Conservation (phyloP, 345 rosid species). For the Hirschfeldia incana region DNA sequence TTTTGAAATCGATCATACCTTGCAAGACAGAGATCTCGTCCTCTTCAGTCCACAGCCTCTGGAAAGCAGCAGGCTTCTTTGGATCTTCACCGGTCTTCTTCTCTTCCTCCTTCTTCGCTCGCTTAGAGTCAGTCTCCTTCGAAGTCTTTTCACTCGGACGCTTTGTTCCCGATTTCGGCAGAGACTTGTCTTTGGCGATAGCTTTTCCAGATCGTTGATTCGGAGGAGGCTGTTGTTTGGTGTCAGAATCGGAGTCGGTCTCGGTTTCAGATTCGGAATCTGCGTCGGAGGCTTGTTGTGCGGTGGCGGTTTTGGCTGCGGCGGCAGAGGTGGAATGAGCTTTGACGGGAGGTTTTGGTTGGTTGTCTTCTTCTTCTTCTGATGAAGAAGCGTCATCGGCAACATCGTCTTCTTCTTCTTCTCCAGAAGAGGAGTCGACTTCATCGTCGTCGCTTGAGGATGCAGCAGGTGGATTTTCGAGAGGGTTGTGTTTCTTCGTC, state of each 20-base stretch:
- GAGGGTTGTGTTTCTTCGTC: constrained; percentile 27
- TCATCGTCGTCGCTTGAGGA: constrained; percentile 43
- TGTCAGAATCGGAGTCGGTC: constrained; percentile 42
- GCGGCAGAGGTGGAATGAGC: not conserved
- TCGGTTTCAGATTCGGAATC: constrained; percentile 38
- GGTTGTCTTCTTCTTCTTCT: not conserved
- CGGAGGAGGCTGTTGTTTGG: constrained; percentile 11
- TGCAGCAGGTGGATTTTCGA: constrained; percentile 38
- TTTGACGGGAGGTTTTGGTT: not conserved
- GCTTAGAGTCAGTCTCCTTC: not conserved
- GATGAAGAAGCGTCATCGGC: constrained; percentile 24
- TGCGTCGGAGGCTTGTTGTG: constrained; percentile 7
- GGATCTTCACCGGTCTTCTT: constrained; percentile 14
- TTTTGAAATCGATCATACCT: constrained; percentile 43
- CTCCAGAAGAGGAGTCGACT: constrained; percentile 9
- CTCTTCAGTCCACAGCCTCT: constrained; percentile 51
- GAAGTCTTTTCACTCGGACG: constrained; percentile 15
- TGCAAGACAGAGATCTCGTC: constrained; percentile 47
- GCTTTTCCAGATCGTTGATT: constrained; percentile 40
- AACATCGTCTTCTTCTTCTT: constrained; percentile 25
- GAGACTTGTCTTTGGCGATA: not conserved
- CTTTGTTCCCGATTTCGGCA: constrained; percentile 21
- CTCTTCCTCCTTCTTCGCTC: constrained; percentile 19
- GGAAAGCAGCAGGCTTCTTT: constrained; percentile 27
- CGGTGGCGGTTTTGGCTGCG: not conserved